Evolutionary conservation across 2,329 filamentous ascomycete genomes (phyloP).

Genomic region (Incumbomyces lentus): DNA sequence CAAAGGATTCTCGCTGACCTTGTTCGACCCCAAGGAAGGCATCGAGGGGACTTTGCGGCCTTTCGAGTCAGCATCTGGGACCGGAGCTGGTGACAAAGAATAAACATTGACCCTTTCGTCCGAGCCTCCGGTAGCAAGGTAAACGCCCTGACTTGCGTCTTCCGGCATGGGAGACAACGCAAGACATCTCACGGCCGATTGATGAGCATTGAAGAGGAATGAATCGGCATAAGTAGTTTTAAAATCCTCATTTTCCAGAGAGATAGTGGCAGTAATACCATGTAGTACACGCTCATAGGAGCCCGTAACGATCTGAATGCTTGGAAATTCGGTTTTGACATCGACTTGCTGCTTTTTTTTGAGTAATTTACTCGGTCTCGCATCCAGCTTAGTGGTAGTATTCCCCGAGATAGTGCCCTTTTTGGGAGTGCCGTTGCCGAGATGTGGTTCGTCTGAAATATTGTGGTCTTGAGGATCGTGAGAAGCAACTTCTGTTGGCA

Average conservation of each 20-base stretch:
- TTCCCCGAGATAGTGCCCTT: conserved; percentile 18
- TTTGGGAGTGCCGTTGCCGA: conserved; percentile 21
- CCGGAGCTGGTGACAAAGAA: conserved; percentile 64
- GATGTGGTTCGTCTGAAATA: neutral
- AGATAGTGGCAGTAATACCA: conserved; percentile 70
- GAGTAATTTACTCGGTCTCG: conserved; percentile 16
- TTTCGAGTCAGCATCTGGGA: conserved; percentile 40
- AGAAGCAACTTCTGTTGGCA: neutral
- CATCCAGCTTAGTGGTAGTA: conserved; percentile 9
- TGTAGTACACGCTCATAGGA: conserved; percentile 92
- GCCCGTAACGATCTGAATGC: conserved; percentile 76
- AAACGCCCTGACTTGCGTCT: conserved; percentile 63
- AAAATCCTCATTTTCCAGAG: conserved; percentile 22
- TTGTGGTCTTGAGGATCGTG: neutral
- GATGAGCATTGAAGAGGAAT: conserved; percentile 91
- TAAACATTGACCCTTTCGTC: conserved; percentile 95
- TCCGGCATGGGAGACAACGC: conserved; percentile 68
- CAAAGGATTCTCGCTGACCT: conserved; percentile 71
- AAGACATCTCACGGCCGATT: conserved; percentile 78
- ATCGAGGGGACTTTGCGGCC: conserved; percentile 43
- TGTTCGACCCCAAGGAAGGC: conserved; percentile 58
- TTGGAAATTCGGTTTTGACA: conserved; percentile 34
- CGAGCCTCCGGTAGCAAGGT: conserved; percentile 81
- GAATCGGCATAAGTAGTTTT: conserved; percentile 68
- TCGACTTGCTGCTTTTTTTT: conserved; percentile 24